Conservation (phyloP, 148 eudicot species). For the Camellia granthamiana region DNA sequence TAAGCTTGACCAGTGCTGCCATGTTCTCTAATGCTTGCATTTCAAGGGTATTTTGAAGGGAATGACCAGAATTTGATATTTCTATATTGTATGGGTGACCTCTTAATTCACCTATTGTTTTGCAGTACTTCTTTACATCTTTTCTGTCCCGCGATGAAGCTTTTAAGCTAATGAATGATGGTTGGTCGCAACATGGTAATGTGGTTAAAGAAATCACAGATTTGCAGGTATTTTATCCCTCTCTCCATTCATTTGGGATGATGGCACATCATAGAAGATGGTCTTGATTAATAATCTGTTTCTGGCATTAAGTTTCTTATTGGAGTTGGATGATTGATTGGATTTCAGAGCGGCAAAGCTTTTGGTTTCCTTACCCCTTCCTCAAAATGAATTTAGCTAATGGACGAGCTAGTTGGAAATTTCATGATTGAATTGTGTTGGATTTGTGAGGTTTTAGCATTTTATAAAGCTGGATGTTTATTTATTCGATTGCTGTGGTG, state of each 20-base stretch:
- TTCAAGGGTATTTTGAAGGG: background rate
- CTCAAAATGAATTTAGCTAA: background rate
- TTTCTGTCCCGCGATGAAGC: constrained; percentile 98
- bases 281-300: background rate
- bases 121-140: constrained; percentile 88
- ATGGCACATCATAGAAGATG: background rate
- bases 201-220: constrained; percentile 42
- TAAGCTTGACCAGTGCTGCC: background rate
- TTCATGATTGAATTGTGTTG: background rate
- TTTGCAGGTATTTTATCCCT: constrained; percentile 44
- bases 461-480: background rate
- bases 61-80: background rate
- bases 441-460: background rate
- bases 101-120: constrained; percentile 13
- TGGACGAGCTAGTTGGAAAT: background rate
- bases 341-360: background rate
- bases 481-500: background rate
- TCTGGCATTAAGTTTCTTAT: background rate
- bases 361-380: background rate
- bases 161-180: constrained; percentile 73
- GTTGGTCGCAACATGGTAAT: constrained; percentile 57
- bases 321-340: no score
- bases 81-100: background rate
- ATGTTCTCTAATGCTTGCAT: constrained; percentile 6
- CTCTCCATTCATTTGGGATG: constrained; percentile 8